phyloP scores from a whole-genome alignment of 495 filamentous ascomycete genomes.

The Saxispiralis lemnorum region DNA sequence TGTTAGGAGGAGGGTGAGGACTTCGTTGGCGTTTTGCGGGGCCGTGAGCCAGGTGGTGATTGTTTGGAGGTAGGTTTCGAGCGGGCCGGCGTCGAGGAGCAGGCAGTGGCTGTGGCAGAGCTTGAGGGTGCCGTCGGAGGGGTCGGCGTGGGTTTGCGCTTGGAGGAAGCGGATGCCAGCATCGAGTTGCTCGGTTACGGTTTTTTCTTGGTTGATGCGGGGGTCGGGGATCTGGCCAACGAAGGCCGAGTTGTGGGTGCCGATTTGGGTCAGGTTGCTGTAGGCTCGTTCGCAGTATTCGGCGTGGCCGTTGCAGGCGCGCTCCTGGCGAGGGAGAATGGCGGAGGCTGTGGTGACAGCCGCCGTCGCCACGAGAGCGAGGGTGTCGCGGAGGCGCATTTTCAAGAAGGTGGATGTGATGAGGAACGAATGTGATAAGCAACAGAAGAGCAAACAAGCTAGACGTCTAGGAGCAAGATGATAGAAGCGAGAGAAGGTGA shows the following conservation, averaged over 20 bases:
- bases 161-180: conserved; percentile 22
- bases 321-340: neutral
- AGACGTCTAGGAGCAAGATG: too few species aligned
- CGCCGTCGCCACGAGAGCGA: too few species aligned
- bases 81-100: conserved; percentile 18
- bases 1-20: conserved; percentile 23
- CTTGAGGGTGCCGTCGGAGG: neutral
- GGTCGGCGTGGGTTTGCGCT: conserved; percentile 20
- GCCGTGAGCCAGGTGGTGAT: conserved; percentile 19
- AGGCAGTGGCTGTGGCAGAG: conserved; percentile 21
- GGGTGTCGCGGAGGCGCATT: too few species aligned
- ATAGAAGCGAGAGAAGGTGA: too few species aligned
- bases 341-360: neutral
- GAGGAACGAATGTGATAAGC: too few species aligned
- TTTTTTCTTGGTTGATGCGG: conserved; percentile 15
- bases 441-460: too few species aligned
- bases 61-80: conserved; percentile 16
- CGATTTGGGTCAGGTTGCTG: conserved; percentile 42
- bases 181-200: conserved; percentile 19
- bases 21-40: conserved; percentile 20
- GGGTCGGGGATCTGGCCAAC: conserved; percentile 19
- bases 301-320: conserved; percentile 43
- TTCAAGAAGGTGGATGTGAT: too few species aligned
- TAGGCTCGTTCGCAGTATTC: conserved; percentile 41
- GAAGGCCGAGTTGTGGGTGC: conserved; percentile 46